Evolutionary conservation across 1,284 basidiomycete species (phyloP), one percentile per base, ranked within the genome.

Genomic region (Uromyces viciae-fabae): DNA sequence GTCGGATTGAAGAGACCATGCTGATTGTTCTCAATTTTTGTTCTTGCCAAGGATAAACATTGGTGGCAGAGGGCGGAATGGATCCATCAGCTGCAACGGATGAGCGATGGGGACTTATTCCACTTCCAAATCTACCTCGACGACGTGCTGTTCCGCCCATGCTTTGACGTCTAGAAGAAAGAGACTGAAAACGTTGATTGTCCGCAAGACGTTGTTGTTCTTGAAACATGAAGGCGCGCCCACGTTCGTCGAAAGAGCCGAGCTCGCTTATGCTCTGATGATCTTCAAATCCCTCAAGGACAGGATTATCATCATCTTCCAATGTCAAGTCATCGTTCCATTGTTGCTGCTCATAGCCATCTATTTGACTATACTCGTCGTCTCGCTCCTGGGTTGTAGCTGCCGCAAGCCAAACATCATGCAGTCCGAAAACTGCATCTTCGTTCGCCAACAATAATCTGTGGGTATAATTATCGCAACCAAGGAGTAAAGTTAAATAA

Each of bases 351-450:
- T 92, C 91, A 3, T 90, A 89, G 33, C 38, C 38, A 82, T 92
- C 90, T 82, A 93, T 92, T 83, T 83, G 84, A 40, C 83, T 84
- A 28, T 84, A 82, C 52, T 93, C 92, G 83, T 95, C 94, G 11
- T 91, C 92, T 82, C 77, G 64, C 3, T 79, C 77, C 31, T 79
- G 77, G 9, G 93, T 94, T 87, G 94, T 93, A 3, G 94, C 94
- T 31, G 94, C 92, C 14, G 94, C 94, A 81, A 96, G 92, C 94
- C 94, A 96, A 19, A 96, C 88, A 86, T 95, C 94, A 4, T 93
- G 92, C 83, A 96, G 92, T 82, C 91, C 92, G 72, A 92, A 93
- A 8, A 95, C 93, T 0, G 92, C 91, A 84, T 93, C 92, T 85
- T 95, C 93, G 86, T 95, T 95, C 3, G 94, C 93, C 77, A 85